A percentile compares a stretch with the other conserved stretches of the same genome.
Conservation (phyloP, 2,329 filamentous ascomycete genomes). For the Xylaria sp. region DNA sequence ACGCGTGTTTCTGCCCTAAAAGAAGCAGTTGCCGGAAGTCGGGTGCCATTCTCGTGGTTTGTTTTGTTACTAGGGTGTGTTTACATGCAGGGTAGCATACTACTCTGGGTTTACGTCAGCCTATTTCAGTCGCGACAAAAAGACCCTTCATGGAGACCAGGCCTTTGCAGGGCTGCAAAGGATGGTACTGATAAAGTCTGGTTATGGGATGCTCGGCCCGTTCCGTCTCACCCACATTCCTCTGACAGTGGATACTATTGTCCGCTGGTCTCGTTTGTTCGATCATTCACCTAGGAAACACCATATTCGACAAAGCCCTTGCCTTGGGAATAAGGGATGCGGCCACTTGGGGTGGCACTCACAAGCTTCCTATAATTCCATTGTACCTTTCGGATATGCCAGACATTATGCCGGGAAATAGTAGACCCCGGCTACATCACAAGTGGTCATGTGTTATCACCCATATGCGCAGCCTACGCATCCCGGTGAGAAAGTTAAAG, state of each 20-base stretch:
- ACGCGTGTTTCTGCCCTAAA: constrained; percentile 24
- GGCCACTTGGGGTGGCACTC: constrained; percentile 13
- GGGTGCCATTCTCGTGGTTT: constrained; percentile 9
- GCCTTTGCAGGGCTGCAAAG: constrained; percentile 32
- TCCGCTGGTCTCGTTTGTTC: constrained; percentile 12
- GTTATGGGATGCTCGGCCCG: constrained; percentile 20
- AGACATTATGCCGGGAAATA: constrained; percentile 30
- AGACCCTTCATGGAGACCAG: constrained; percentile 39
- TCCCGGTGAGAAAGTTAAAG: constrained; percentile 41
- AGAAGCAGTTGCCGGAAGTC: constrained; percentile 23
- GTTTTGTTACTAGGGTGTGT: constrained; percentile 27
- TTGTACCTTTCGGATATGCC: constrained; percentile 4
- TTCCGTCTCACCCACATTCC: constrained; percentile 24
- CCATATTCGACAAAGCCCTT: constrained; percentile 25
- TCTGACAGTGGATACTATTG: constrained; percentile 8
- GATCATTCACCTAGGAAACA: constrained; percentile 15
- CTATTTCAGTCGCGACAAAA: constrained; percentile 35
- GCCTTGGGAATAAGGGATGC: not conserved
- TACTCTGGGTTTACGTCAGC: constrained; percentile 21
- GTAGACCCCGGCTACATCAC: constrained; percentile 43
- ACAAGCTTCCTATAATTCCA: constrained; percentile 3
- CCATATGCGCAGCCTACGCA: constrained; percentile 46
- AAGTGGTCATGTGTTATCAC: constrained; percentile 48
- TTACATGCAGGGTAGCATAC: constrained; percentile 33
- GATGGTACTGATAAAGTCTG: constrained; percentile 20